These are phyloP conservation scores for Carex sylvatica DNA, from an alignment of 202 grass and related monocot genomes.

Conservation along the genomic window DNA sequence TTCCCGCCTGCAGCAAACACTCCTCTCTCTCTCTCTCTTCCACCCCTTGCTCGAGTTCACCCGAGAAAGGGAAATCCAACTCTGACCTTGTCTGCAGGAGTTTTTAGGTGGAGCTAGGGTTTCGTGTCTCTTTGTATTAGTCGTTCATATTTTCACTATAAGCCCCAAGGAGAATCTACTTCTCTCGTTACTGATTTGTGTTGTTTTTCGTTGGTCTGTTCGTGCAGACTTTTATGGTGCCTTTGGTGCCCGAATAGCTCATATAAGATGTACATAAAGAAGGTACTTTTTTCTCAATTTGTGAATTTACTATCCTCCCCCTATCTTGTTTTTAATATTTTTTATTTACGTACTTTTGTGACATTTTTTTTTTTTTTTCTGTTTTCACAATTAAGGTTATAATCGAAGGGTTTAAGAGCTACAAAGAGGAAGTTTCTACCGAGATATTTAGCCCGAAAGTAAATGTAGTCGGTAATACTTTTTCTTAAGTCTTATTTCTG, in stretches of 20 bases:
- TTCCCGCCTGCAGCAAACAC: neutral
- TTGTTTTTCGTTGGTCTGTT: neutral
- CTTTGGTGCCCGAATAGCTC: neutral
- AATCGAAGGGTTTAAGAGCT: slow-evolving; percentile 98
- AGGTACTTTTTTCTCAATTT: slow-evolving; percentile 37
- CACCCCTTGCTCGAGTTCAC: neutral
- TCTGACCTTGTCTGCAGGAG: neutral
- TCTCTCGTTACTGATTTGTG: neutral
- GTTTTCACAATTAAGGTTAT: slow-evolving; percentile 44
- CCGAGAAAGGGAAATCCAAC: neutral
- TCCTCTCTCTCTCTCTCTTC: neutral
- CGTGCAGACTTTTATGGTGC: slow-evolving; percentile 16
- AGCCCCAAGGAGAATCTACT: neutral
- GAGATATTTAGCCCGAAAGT: slow-evolving; percentile 96
- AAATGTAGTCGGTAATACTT: slow-evolving; percentile 80
- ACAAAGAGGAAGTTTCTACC: slow-evolving; percentile 87
- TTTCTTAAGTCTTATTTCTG: neutral
- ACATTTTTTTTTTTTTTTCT: neutral
- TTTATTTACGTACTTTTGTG: neutral
- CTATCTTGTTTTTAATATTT: neutral
- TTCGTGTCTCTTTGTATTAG: neutral
- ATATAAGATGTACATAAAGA: slow-evolving; percentile 85
- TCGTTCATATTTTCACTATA: neutral
- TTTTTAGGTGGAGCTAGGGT: slow-evolving; percentile 6
- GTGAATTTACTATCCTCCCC: neutral